Evolutionary conservation across 306 rosid species (phyloP), one percentile per base, ranked within the genome.

Genomic region (Abrus precatorius): DNA sequence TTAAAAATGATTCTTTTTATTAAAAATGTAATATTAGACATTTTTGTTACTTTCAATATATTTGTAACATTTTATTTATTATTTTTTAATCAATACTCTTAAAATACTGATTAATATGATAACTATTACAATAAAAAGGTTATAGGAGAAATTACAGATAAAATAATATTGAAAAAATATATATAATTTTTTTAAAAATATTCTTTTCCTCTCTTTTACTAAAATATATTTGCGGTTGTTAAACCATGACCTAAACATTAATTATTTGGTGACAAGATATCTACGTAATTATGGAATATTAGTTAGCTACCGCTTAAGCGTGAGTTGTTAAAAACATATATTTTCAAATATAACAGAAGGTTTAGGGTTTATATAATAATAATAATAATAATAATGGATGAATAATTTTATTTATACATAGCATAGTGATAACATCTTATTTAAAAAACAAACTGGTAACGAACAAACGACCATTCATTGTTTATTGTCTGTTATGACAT

Each of bases 261-360:
- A 43, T 69, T 69, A 69, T 69, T 69, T 45, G 74, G 6, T 47
- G 57, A 29, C 59, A 48, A 69, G 75, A 7, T 30, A 45, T 10
- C 56, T 47, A 69, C 47, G 4, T 49, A 49, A 48, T 69, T 69
- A 69, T 49, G 29, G 75, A 69, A 47, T 69, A 30, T 43, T 20
- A 27, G 50, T 66, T 27, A 66, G 34, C 20, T 12, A 45, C 32
- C 40, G 11, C 28, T 28, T 47, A 48, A 38, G 30, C 59, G 59
- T 30, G 44, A 69, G 20, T 20, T 20, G 20, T 20, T 20, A 20
- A 20, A 20, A 20, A 20, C 20, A 20, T 20, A 20, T 20, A 20
- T 36, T 36, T 36, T 36, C 40, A 36, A 36, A 36, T 36, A 2
- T 4, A 36, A 36, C 40, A 36, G 40, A 36, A 36, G 40, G 40